phyloP scores from a whole-genome alignment of 2,329 filamentous ascomycete species.

The Fusarium bactridioides region DNA sequence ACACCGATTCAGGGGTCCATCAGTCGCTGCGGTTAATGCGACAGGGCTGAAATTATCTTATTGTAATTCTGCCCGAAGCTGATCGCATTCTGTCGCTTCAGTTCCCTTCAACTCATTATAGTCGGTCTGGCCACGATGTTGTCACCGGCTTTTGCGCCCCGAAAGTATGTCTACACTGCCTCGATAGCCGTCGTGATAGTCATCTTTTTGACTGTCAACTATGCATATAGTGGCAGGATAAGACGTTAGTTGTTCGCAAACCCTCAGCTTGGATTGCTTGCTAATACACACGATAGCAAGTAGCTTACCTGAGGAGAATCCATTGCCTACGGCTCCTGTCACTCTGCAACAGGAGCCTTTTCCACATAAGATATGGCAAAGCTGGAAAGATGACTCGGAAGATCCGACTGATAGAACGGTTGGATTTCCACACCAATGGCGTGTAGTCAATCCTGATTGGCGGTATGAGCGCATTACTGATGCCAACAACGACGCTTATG shows the following conservation, averaged over 20 bases:
- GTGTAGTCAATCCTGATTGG: conserved; percentile 37
- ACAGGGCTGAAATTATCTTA: neutral
- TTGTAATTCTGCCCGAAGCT: neutral
- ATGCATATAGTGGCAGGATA: conserved; percentile 12
- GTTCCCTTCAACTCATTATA: neutral
- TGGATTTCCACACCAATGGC: conserved; percentile 42
- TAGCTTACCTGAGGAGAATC: neutral
- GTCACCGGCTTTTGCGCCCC: neutral
- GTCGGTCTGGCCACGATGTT: neutral
- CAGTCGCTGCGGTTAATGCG: neutral
- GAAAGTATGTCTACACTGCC: conserved; percentile 4
- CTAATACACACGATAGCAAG: conserved; percentile 7
- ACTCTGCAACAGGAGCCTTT: conserved; percentile 5
- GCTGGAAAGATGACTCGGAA: conserved; percentile 43
- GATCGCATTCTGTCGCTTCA: neutral
- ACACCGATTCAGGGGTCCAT: neutral
- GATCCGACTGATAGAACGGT: conserved; percentile 39
- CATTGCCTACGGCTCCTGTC: neutral
- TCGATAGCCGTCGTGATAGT: conserved; percentile 1
- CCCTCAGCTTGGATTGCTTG: neutral
- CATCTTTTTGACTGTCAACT: conserved; percentile 6
- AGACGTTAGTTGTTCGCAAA: neutral
- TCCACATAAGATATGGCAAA: conserved; percentile 45
- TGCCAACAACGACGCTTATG: conserved; percentile 48
- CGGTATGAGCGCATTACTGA: conserved; percentile 44